Evolutionary conservation across 2,329 filamentous ascomycete genomes (phyloP), one percentile per base, ranked within the genome.

Genomic region (Fusarium sp.): DNA sequence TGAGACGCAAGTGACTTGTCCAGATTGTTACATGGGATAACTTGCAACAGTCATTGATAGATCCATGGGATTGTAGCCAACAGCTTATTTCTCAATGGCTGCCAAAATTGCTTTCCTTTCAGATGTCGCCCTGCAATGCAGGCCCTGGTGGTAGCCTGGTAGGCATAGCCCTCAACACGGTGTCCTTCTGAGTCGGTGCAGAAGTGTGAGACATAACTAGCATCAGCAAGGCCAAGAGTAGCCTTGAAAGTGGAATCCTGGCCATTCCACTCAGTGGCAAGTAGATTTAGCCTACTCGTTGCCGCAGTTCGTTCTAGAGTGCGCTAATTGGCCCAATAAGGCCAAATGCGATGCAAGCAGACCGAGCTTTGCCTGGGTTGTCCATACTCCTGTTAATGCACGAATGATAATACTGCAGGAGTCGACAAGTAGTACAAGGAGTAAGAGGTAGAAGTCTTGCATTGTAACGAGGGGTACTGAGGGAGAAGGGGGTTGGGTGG

Each of bases 41-140:
- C 4, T 30, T 13, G 11, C 28, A 30, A 30, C 28, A 30, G 28
- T 10, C 28, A 13, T 13, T 13, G 28, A 30, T 30, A 30, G 28
- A 3, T 13, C 28, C 28, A 30, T 30, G 28, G 4, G 28, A 30
- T 3, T 30, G 28, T 30, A 30, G 28, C 28, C 28, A 30, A 13
- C 28, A 13, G 28, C 28, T 10, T 1, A 13, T 13, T 40, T 1
- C 44, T 32, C 24, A 1, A 49, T 15, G 1, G 44, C 26, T 11
- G 20, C 28, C 0, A 56, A 3, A 0, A 35, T 30, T 11, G 37
- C 35, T 13, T 56, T 52, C 3, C 35, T 52, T 5, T 44, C 19
- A 8, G 54, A 11, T 8, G 47, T 53, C 6, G 37, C 53, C 15
- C n/a, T 53, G 54, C 47, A 53, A 44, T 56, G 30, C 0, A 44